Conservation (phyloP, 2,329 filamentous ascomycete species). For the Pseudogymnoascus sp. region DNA sequence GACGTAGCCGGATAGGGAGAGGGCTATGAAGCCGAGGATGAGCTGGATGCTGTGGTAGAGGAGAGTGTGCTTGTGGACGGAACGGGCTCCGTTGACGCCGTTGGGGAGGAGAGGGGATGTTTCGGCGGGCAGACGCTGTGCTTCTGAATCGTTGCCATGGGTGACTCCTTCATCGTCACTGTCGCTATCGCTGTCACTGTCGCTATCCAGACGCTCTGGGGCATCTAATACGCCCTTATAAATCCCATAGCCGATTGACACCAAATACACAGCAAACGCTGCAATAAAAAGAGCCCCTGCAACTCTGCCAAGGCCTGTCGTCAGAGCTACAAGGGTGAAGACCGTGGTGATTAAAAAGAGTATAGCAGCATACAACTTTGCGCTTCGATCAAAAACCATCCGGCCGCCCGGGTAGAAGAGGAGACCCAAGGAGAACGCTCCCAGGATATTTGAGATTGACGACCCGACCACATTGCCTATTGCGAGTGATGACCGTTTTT, state of each 20-base stretch:
- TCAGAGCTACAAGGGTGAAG: constrained; percentile 28
- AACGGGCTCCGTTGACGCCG: neutral
- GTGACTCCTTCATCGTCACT: constrained; percentile 12
- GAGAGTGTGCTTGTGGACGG: constrained; percentile 20
- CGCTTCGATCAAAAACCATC: constrained; percentile 37
- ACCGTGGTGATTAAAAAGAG: constrained; percentile 35
- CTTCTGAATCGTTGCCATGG: neutral
- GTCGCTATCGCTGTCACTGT: constrained; percentile 30
- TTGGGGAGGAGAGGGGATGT: constrained; percentile 5
- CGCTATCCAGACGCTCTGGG: constrained; percentile 35
- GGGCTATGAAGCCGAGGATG: constrained; percentile 33
- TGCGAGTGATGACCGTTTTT: constrained; percentile 38
- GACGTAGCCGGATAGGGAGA: constrained; percentile 40
- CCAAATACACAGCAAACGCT: constrained; percentile 36
- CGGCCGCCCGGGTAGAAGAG: constrained; percentile 31
- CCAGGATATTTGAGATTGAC: constrained; percentile 45
- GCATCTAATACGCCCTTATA: constrained; percentile 33
- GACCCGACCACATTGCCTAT: constrained; percentile 48
- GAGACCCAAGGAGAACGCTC: constrained; percentile 45
- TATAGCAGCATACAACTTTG: constrained; percentile 38
- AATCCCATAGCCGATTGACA: constrained; percentile 37
- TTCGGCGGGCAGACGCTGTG: constrained; percentile 12
- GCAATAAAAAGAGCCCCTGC: constrained; percentile 33
- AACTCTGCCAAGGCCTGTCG: constrained; percentile 26
- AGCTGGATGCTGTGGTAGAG: constrained; percentile 35